A percentile compares a stretch with the other conserved stretches of the same genome.
These are phyloP conservation scores for Aegilops umbellulata DNA, from an alignment of 176 grass and related monocot species.

Conservation along the genomic window DNA sequence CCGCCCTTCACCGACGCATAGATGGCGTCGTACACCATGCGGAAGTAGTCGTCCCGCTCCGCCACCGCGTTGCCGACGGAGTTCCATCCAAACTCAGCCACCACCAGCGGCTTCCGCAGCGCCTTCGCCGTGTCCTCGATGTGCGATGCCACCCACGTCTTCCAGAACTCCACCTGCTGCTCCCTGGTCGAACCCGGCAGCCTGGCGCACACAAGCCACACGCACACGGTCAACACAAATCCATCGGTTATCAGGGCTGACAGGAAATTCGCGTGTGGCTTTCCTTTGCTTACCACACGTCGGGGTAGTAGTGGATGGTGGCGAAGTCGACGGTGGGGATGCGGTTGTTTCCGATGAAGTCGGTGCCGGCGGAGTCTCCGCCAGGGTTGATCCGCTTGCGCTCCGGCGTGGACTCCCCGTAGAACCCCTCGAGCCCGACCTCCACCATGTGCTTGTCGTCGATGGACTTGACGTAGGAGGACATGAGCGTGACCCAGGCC, in stretches of 20 bases:
- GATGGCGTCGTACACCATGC: not conserved
- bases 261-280: too few relatives aligned
- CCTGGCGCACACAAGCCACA: not conserved
- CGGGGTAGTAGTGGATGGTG: slow-evolving; percentile 4
- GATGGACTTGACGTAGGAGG: slow-evolving; percentile 66
- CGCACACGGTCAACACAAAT: too few relatives aligned
- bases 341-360: slow-evolving; percentile 76
- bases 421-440: slow-evolving; percentile 80
- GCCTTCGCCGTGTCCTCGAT: not conserved
- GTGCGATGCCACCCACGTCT: not conserved
- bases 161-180: not conserved
- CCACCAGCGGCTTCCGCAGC: not conserved
- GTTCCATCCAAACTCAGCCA: not conserved
- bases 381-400: slow-evolving; percentile 47
- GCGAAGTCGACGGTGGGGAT: slow-evolving; percentile 63
- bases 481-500: slow-evolving; percentile 68
- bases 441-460: slow-evolving; percentile 84
- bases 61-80: not conserved
- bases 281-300: not conserved
- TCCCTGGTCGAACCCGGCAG: not conserved
- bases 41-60: not conserved
- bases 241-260: too few relatives aligned
- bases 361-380: slow-evolving; percentile 53
- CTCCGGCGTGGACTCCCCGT: slow-evolving; percentile 56
- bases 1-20: not conserved